Conservation (phyloP, 2,329 filamentous ascomycete genomes). For the Canariomyces notabilis region DNA sequence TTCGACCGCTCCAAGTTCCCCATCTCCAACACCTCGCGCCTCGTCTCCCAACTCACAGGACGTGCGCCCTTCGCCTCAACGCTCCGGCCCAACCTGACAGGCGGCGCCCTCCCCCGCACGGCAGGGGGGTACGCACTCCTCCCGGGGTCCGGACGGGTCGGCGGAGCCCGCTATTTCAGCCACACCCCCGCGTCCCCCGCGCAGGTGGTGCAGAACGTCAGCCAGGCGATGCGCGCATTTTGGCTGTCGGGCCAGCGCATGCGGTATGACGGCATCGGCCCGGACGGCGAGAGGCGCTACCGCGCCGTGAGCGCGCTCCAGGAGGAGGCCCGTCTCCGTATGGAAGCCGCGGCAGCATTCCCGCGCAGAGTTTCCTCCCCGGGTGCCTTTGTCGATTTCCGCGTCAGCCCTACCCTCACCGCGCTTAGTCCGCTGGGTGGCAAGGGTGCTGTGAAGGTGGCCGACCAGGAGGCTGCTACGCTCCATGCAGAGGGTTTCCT, state of each 20-base stretch:
- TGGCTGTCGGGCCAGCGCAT: slow-evolving; percentile 86
- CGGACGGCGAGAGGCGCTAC: slow-evolving; percentile 72
- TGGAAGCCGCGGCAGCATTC: slow-evolving; percentile 43
- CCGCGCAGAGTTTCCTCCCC: slow-evolving; percentile 52
- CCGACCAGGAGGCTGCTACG: slow-evolving; percentile 48
- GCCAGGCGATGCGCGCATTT: slow-evolving; percentile 85
- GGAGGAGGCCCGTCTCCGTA: slow-evolving; percentile 64
- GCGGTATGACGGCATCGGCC: slow-evolving; percentile 73
- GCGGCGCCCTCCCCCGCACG: slow-evolving; percentile 75
- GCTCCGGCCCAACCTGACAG: slow-evolving; percentile 86
- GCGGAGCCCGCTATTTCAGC: slow-evolving; percentile 81
- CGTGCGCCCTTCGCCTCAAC: slow-evolving; percentile 83
- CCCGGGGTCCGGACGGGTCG: slow-evolving; percentile 60
- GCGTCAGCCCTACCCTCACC: slow-evolving; percentile 82
- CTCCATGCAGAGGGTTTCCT: slow-evolving; percentile 81
- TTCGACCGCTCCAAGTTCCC: slow-evolving; percentile 47
- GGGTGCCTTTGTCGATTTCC: slow-evolving; percentile 85
- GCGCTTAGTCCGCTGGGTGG: slow-evolving; percentile 68
- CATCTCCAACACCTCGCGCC: slow-evolving; percentile 44
- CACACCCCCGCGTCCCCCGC: slow-evolving; percentile 80
- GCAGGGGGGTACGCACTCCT: slow-evolving; percentile 86
- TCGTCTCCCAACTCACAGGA: slow-evolving; percentile 58
- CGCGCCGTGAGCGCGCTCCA: slow-evolving; percentile 70
- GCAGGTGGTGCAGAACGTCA: slow-evolving; percentile 93
- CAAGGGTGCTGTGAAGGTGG: slow-evolving; percentile 33